Evolutionary conservation across 345 rosid species (phyloP).

Genomic region (Psidium friedrichsthalianum): DNA sequence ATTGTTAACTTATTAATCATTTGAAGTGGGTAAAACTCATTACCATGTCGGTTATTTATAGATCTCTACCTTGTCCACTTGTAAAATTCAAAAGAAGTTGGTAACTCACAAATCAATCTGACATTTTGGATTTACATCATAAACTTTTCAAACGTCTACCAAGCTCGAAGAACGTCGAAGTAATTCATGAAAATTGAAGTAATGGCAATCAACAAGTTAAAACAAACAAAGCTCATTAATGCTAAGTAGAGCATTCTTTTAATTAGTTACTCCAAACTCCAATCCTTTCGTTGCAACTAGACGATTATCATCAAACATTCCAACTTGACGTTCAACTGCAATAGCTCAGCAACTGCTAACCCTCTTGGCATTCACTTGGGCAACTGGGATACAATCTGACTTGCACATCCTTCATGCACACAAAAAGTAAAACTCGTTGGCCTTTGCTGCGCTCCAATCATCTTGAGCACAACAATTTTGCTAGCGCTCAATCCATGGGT

Average conservation of each 20-base stretch:
- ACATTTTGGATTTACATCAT: rapidly evolving
- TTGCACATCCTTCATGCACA: no score
- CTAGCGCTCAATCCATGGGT: rapidly evolving
- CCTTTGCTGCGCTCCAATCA: neutral
- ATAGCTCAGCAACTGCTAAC: no score
- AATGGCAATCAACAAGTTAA: neutral
- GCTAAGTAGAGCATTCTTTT: no score
- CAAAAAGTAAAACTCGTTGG: neutral
- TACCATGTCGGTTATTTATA: no score
- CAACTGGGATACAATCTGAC: no score
- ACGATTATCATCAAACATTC: no score
- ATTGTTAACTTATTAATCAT: neutral
- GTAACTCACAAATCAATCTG: neutral
- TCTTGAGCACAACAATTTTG: neutral
- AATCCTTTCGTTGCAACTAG: no score
- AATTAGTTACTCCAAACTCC: no score
- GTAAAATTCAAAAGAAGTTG: neutral
- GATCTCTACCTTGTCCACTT: rapidly evolving
- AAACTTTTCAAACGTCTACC: neutral
- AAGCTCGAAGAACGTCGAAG: neutral
- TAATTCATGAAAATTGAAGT: neutral
- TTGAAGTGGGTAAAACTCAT: neutral
- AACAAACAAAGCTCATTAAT: neutral
- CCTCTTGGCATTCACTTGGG: no score
- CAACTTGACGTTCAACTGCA: no score